phyloP scores from a whole-genome alignment of 495 filamentous ascomycete genomes.

The Xylaria castorea region DNA sequence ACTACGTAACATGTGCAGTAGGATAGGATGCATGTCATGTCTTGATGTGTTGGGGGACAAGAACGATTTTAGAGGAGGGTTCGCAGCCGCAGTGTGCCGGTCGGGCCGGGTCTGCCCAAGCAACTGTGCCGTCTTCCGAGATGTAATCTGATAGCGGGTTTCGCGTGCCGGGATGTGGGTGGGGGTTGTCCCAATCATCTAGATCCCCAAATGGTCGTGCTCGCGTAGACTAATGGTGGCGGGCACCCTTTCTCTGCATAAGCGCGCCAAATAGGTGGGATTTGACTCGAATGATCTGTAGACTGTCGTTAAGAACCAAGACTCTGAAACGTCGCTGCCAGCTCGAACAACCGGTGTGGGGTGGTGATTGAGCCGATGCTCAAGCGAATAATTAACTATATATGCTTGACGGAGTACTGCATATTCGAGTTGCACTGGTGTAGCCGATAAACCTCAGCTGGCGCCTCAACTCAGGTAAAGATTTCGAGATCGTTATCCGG shows the following conservation, averaged over 20 bases:
- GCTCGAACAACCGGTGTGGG: not conserved
- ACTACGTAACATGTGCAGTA: not conserved
- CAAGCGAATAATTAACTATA: not conserved
- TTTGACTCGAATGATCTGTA: not conserved
- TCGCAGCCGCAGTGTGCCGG: constrained; percentile 14
- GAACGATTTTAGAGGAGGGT: not conserved
- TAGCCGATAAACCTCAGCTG: constrained; percentile 6
- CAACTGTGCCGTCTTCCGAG: constrained; percentile 19
- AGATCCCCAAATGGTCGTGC: not conserved
- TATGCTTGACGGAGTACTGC: not conserved
- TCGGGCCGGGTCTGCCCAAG: constrained; percentile 8
- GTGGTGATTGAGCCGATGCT: not conserved
- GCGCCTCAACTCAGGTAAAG: not conserved
- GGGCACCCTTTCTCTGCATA: constrained; percentile 3
- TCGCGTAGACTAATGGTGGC: not conserved
- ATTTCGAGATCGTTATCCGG: not conserved
- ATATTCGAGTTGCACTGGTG: not conserved
- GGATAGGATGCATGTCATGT: not conserved
- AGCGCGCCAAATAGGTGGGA: not conserved
- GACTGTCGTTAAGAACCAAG: not conserved
- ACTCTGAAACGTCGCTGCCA: not conserved
- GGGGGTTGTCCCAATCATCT: not conserved
- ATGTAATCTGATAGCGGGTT: constrained; percentile 2
- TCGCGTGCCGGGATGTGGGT: constrained; percentile 11
- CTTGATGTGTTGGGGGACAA: not conserved